These are phyloP conservation scores for Aspergillus sp. DNA, from an alignment of 2,329 filamentous ascomycete genomes.

Conservation along the genomic window DNA sequence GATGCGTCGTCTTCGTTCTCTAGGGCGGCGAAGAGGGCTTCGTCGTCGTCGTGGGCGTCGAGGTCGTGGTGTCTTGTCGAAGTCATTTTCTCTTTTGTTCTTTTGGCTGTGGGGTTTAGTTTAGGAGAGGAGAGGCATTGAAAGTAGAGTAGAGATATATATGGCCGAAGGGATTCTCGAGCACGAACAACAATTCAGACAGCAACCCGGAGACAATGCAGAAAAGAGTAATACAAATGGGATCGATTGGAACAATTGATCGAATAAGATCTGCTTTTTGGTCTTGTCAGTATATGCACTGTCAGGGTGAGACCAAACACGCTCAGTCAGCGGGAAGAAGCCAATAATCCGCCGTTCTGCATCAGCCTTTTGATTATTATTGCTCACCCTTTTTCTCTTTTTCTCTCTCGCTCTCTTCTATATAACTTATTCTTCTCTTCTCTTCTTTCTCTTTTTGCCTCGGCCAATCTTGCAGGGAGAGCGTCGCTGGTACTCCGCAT, in stretches of 20 bases:
- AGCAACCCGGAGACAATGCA: no score
- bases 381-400: constrained; percentile 1
- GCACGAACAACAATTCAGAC: background rate
- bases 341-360: background rate
- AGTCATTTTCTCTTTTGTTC: background rate
- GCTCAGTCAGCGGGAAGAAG: background rate
- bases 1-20: constrained; percentile 45
- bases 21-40: constrained; percentile 52
- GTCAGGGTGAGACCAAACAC: background rate
- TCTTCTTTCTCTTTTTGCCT: background rate
- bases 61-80: background rate
- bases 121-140: background rate
- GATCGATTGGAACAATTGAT: background rate
- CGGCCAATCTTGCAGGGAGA: background rate
- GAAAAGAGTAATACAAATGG: background rate
- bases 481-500: background rate
- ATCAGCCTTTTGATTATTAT: background rate
- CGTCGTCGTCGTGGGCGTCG: constrained; percentile 47
- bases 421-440: background rate
- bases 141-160: background rate
- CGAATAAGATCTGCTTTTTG: no score
- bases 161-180: background rate
- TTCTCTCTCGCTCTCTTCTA: constrained; percentile 2
- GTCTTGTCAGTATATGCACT: background rate
- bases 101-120: background rate